Evolutionary conservation across 1,284 basidiomycete genomes (phyloP), one percentile per base, ranked within the genome.

Genomic region (Leccinum fuscescens): DNA sequence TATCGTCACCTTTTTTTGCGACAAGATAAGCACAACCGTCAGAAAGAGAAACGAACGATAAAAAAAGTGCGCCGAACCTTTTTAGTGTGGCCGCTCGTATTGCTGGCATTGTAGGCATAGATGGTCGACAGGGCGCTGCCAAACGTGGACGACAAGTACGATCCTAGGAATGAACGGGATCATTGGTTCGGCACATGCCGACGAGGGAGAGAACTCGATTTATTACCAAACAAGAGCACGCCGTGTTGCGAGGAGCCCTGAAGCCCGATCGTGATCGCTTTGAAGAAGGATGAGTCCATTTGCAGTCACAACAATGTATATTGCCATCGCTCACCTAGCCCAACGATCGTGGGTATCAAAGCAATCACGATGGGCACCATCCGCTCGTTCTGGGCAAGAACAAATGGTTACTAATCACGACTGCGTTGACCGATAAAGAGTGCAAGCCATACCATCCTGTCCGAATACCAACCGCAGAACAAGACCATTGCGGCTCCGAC

Each of bases 31-130:
- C 20, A 17, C 15, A 9, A 24, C 46, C 51, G 22, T 46, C 42
- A 31, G 48, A 35, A 24, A 15, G n/a, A 17, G 17, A 20, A 61
- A 53, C 6, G 37, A 37, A 27, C 3, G 24, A 12, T 4, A 49
- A 46, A 37, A 7, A 46, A 12, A 46, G 11, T 20, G 9, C n/a
- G 14, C 20, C 6, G 20, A 76, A 76, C 78, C 76, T 89, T 89
- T 77, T 89, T 89, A 2, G 86, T 89, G 57, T 86, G 82, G 2
- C 86, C 87, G 48, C 81, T 81, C 0, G 83, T 87, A 67, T 89
- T 88, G 54, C 82, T 83, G 1, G 85, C 85, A 58, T 87, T 87
- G 66, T 86, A 89, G 0, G 85, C 83, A 64, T 87, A 89, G 17
- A 89, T 78, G 0, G 82, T 80, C 0, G 85, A 80, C 3, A 89